These are phyloP conservation scores for Conidiobolus incongruus DNA, from an alignment of 371 early-diverging fungal genomes.

Conservation along the genomic window DNA sequence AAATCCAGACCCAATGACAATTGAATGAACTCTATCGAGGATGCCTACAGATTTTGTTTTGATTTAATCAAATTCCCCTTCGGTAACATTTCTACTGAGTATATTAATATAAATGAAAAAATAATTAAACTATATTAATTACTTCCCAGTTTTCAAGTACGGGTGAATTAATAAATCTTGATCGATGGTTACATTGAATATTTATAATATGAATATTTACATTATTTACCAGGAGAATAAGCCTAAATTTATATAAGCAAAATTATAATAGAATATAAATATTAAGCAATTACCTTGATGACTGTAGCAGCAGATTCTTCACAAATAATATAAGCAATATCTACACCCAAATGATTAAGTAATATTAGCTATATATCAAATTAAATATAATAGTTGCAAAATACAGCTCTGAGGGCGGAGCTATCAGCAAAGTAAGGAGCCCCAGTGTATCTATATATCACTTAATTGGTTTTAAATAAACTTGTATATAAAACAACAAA, in stretches of 20 bases:
- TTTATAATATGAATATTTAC: background rate
- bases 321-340: slow-evolving; percentile 78
- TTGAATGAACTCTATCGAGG: slow-evolving; percentile 51
- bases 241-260: slow-evolving; percentile 8
- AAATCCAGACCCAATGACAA: slow-evolving; percentile 83
- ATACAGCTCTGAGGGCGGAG: slow-evolving; percentile 51
- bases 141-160: slow-evolving; percentile 14
- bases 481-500: slow-evolving; percentile 4
- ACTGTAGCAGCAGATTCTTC: slow-evolving; percentile 49
- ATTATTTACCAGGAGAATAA: slow-evolving; percentile 21
- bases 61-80: slow-evolving; percentile 10
- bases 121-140: background rate
- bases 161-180: slow-evolving; percentile 40
- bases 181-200: slow-evolving; percentile 4
- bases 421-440: slow-evolving; percentile 84
- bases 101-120: slow-evolving; percentile 4
- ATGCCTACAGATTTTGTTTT: slow-evolving; percentile 17
- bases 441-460: slow-evolving; percentile 51
- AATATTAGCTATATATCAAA: background rate
- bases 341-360: slow-evolving; percentile 43
- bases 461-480: background rate
- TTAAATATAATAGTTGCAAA: slow-evolving; percentile 3
- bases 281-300: slow-evolving; percentile 30
- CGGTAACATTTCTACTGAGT: slow-evolving; percentile 1
- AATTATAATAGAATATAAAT: background rate